These are phyloP conservation scores for Holtermanniella nyarrowii DNA, from an alignment of 768 basidiomycete genomes.

Conservation along the genomic window DNA sequence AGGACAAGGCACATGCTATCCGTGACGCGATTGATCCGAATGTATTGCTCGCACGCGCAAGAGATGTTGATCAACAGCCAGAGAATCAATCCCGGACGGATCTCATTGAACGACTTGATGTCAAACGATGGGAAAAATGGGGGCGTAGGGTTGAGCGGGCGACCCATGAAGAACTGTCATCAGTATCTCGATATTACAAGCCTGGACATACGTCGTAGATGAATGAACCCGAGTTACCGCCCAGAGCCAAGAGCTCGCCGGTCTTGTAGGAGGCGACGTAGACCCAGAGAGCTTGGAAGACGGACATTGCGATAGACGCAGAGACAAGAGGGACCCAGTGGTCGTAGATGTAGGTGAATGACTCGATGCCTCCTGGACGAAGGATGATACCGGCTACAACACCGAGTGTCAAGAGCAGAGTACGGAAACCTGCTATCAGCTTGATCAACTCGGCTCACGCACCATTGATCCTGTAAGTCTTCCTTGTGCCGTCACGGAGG, in stretches of 20 bases:
- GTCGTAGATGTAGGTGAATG: slow-evolving; percentile 82
- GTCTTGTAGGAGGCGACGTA: slow-evolving; percentile 61
- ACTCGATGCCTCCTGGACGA: slow-evolving; percentile 57
- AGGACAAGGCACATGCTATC: slow-evolving; percentile 88
- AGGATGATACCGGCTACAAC: slow-evolving; percentile 58
- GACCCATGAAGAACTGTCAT: slow-evolving; percentile 35
- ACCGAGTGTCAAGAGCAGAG: slow-evolving; percentile 71
- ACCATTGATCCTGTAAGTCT: slow-evolving; percentile 94
- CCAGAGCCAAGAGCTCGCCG: slow-evolving; percentile 69
- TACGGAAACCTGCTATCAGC: slow-evolving; percentile 60
- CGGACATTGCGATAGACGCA: slow-evolving; percentile 66
- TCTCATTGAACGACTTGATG: slow-evolving; percentile 69
- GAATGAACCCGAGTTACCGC: slow-evolving; percentile 78
- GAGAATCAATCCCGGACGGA: slow-evolving; percentile 79
- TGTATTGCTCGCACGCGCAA: slow-evolving; percentile 82
- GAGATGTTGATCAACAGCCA: slow-evolving; percentile 86
- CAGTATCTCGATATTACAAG: not conserved
- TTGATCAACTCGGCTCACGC: slow-evolving; percentile 20
- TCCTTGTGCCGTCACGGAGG: slow-evolving; percentile 63
- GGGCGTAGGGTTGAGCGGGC: slow-evolving; percentile 64
- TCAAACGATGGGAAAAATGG: slow-evolving; percentile 49
- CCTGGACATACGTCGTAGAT: slow-evolving; percentile 71
- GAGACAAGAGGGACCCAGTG: slow-evolving; percentile 84
- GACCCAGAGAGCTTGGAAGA: slow-evolving; percentile 60
- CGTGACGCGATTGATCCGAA: slow-evolving; percentile 63